phyloP scores from a whole-genome alignment of 768 basidiomycete genomes.

The Saitozyma podzolica region DNA sequence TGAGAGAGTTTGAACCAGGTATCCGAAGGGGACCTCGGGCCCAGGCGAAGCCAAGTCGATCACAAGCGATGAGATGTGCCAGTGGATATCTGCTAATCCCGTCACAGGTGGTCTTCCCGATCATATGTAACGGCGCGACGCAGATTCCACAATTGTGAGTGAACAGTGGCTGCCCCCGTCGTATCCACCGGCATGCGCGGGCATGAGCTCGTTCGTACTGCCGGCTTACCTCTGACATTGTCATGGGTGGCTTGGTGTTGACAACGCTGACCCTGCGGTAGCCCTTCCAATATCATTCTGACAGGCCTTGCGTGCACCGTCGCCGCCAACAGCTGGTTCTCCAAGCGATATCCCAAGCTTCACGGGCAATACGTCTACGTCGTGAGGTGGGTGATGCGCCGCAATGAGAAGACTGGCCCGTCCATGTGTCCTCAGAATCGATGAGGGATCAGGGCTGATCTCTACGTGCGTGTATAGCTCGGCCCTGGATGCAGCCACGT shows the following conservation, averaged over 20 bases:
- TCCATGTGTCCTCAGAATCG: not conserved
- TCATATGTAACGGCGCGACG: slow-evolving; percentile 50
- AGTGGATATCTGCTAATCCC: too few species aligned
- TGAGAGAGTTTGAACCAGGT: too few species aligned
- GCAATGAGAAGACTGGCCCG: not conserved
- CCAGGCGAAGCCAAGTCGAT: not conserved
- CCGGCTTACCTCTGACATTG: too few species aligned
- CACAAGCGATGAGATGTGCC: not conserved
- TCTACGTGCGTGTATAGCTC: slow-evolving; percentile 23
- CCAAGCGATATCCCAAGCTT: slow-evolving; percentile 37
- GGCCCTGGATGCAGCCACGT: slow-evolving; percentile 52
- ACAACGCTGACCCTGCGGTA: not conserved
- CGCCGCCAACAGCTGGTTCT: slow-evolving; percentile 37
- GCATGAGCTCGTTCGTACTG: slow-evolving; percentile 5
- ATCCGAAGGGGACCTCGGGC: not conserved
- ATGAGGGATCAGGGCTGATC: not conserved
- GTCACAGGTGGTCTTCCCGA: slow-evolving; percentile 46
- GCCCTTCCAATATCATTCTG: slow-evolving; percentile 51
- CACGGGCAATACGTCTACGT: slow-evolving; percentile 47
- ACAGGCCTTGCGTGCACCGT: slow-evolving; percentile 39
- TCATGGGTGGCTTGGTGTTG: too few species aligned
- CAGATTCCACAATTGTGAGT: slow-evolving; percentile 51
- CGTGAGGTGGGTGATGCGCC: slow-evolving; percentile 28
- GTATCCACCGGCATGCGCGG: not conserved
- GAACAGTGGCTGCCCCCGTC: not conserved